Evolutionary conservation across 116 monocot species (phyloP).

Genomic region (Iris pallida): DNA sequence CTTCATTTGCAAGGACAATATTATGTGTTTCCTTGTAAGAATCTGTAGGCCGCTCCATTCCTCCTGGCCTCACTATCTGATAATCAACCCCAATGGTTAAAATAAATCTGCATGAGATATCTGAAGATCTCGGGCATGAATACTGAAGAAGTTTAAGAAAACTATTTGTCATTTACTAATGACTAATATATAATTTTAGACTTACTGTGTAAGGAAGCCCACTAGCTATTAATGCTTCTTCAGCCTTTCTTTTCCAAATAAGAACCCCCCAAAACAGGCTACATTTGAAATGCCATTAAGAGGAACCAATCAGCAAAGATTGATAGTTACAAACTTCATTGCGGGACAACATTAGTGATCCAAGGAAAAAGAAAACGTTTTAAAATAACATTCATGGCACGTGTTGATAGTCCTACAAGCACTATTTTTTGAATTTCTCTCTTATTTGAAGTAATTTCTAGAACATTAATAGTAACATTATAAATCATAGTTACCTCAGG

Average conservation of each 20-base stretch:
- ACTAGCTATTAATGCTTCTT: slow-evolving; percentile 80
- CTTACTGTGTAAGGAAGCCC: slow-evolving; percentile 87
- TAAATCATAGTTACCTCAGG: no score
- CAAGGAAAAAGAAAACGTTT: no score
- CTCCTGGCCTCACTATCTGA: slow-evolving; percentile 95
- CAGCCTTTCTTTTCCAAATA: slow-evolving; percentile 85
- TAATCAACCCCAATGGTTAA: background rate
- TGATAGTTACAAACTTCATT: background rate
- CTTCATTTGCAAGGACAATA: slow-evolving; percentile 72
- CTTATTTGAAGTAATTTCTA: no score
- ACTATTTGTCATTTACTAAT: background rate
- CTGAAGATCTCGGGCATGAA: no score
- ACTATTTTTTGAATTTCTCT: no score
- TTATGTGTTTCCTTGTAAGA: slow-evolving; percentile 97
- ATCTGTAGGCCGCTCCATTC: slow-evolving; percentile 98
- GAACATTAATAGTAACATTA: no score
- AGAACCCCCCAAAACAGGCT: slow-evolving; percentile 98
- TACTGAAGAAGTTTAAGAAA: background rate
- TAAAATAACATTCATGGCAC: no score
- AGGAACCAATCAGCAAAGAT: background rate
- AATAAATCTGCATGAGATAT: no score
- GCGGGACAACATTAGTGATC: background rate
- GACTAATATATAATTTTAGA: background rate
- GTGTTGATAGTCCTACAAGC: no score
- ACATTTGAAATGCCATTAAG: slow-evolving; percentile 4